Evolutionary conservation across 345 rosid species (phyloP).

Genomic region (Eucalyptus curtisii): DNA sequence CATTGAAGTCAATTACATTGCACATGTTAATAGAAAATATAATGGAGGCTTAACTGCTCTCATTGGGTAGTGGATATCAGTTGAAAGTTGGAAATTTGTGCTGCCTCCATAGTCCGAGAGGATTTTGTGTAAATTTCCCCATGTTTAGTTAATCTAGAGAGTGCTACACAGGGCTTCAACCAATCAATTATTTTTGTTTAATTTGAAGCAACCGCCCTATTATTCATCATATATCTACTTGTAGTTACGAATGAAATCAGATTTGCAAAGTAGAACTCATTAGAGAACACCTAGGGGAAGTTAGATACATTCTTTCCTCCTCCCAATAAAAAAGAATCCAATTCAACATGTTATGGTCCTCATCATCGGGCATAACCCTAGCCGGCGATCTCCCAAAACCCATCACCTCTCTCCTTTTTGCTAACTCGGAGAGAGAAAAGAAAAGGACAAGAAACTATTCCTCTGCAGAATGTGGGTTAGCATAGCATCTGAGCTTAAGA

Average conservation of each 20-base stretch:
- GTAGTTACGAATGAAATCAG: not conserved
- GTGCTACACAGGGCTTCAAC: not conserved
- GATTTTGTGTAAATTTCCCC: not conserved
- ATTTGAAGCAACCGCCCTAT: not conserved
- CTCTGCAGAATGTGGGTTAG: not conserved
- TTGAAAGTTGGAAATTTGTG: not conserved
- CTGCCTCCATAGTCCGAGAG: not conserved
- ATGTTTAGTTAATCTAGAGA: not conserved
- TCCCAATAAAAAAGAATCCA: not conserved
- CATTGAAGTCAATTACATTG: not conserved
- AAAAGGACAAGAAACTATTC: not conserved
- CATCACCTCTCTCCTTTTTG: not conserved
- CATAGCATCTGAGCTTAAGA: not conserved
- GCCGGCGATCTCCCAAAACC: not conserved
- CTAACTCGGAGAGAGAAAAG: not conserved
- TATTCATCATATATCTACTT: not conserved
- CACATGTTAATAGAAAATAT: not conserved
- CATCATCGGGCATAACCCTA: not conserved
- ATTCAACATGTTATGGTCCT: not conserved
- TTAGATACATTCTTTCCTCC: not conserved
- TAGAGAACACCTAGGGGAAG: not conserved
- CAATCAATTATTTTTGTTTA: not conserved
- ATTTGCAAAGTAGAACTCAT: not conserved
- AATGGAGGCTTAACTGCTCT: not conserved
- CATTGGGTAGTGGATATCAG: not conserved